Evolutionary conservation across 2,329 filamentous ascomycete species (phyloP).

Genomic region (Trichoderma aggressivum): DNA sequence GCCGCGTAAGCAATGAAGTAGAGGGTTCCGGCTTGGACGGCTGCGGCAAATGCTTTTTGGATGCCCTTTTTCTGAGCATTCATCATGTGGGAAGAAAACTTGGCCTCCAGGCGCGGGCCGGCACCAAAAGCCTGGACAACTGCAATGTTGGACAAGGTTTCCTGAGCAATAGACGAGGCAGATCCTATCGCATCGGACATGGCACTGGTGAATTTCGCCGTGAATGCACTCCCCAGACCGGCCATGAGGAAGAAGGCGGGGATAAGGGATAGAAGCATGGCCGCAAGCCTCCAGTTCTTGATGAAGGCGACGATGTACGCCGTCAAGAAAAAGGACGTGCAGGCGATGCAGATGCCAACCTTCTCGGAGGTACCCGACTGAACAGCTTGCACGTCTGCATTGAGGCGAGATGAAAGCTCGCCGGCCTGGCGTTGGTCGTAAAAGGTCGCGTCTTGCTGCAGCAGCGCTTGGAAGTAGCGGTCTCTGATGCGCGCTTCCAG

Average conservation of each 20-base stretch:
- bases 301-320: constrained; percentile 66
- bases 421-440: constrained; percentile 62
- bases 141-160: constrained; percentile 56
- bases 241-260: constrained; percentile 61
- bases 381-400: constrained; percentile 63
- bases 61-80: constrained; percentile 50
- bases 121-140: constrained; percentile 64
- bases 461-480: constrained; percentile 54
- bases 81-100: constrained; percentile 53
- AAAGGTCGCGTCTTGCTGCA: constrained; percentile 60
- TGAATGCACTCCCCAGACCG: constrained; percentile 51
- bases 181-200: constrained; percentile 53
- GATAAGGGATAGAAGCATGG: constrained; percentile 60
- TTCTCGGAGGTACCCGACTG: constrained; percentile 69
- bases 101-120: constrained; percentile 54
- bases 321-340: constrained; percentile 62
- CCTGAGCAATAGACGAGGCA: constrained; percentile 61
- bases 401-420: constrained; percentile 61
- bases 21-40: constrained; percentile 56
- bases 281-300: constrained; percentile 59
- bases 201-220: constrained; percentile 47
- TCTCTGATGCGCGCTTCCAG: constrained; percentile 61
- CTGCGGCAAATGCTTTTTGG: constrained; percentile 56
- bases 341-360: constrained; percentile 61
- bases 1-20: constrained; percentile 67